phyloP scores from a whole-genome alignment of 2,329 filamentous ascomycete genomes.

The Stachybotrys chartarum region DNA sequence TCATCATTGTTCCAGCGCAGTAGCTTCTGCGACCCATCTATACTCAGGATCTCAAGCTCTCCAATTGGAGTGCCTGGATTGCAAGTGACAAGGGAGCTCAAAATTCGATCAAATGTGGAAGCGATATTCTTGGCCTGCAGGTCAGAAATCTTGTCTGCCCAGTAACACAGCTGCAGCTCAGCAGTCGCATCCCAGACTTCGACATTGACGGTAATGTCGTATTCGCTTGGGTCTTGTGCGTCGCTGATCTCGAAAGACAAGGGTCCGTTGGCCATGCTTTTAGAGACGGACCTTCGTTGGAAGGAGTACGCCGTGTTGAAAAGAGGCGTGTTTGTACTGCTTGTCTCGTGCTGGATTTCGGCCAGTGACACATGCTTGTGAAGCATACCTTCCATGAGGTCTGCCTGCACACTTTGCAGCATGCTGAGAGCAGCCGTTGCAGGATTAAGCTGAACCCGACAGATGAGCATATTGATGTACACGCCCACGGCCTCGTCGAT shows the following conservation, averaged over 20 bases:
- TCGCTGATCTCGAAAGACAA: conserved; percentile 7
- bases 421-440: neutral
- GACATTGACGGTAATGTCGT: conserved; percentile 12
- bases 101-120: conserved; percentile 8
- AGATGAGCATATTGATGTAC: conserved; percentile 8
- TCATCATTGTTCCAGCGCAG: conserved; percentile 16
- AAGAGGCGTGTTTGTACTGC: neutral
- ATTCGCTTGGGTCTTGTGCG: conserved; percentile 8
- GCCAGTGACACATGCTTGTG: conserved; percentile 3
- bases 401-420: neutral
- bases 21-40: conserved; percentile 7
- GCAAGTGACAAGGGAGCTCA: conserved; percentile 3
- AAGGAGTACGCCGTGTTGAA: conserved; percentile 14
- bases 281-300: conserved; percentile 9
- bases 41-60: conserved; percentile 11
- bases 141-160: conserved; percentile 12
- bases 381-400: conserved; percentile 1
- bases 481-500: conserved; percentile 5
- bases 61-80: neutral
- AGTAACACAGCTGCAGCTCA: conserved; percentile 14
- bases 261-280: conserved; percentile 4
- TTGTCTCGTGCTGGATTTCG: conserved; percentile 3
- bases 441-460: neutral
- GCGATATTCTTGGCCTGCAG: conserved; percentile 11
- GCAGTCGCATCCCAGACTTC: conserved; percentile 12